Evolutionary conservation across 1,284 basidiomycete genomes (phyloP), one percentile per base, ranked within the genome.

Genomic region (Tylopilus sp.): DNA sequence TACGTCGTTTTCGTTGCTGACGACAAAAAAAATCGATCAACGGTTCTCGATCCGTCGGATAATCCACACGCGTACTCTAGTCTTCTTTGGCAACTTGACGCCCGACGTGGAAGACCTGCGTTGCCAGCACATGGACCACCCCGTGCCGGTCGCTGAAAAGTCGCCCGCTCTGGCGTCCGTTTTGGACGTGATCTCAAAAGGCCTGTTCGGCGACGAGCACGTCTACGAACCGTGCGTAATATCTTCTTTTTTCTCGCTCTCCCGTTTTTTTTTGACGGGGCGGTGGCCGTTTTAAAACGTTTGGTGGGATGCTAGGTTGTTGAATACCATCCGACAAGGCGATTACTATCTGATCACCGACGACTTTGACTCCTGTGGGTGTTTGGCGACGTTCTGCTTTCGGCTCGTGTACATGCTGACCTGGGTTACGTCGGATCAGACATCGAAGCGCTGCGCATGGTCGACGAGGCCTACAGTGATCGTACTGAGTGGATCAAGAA

Each of bases 401-500:
- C 16, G 2, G 16, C 10, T 18, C 33, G 10, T 12, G 21, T 47
- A 12, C 12, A 19, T 47, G 11, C 35, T 33, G 34, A 44, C 8
- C 3, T 28, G 44, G 4, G 16, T 44, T 41, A n/a, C 15, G 42
- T 25, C 45, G 48, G 48, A 35, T 29, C 58, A 87, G 85, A 91
- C 68, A 79, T 96, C 53, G 78, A 82, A 51, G 92, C 92, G 9
- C 76, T 93, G 51, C 73, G 72, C 48, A 85, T 95, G 76, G 89
- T 95, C 33, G 92, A 97, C 61, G 81, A 89, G 59, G 87, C 89
- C 2, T 96, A 91, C 72, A 72, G 74, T 31, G 84, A 94, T 64
- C 82, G 78, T 51, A 79, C 82, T 1, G 86, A 86, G 58, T 97
- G 94, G 94, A 80, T 85, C 69, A 90, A 91, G 74, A 95, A 94